Conservation (phyloP, 139 green algal genomes). For the Coelastrella sp. region DNA sequence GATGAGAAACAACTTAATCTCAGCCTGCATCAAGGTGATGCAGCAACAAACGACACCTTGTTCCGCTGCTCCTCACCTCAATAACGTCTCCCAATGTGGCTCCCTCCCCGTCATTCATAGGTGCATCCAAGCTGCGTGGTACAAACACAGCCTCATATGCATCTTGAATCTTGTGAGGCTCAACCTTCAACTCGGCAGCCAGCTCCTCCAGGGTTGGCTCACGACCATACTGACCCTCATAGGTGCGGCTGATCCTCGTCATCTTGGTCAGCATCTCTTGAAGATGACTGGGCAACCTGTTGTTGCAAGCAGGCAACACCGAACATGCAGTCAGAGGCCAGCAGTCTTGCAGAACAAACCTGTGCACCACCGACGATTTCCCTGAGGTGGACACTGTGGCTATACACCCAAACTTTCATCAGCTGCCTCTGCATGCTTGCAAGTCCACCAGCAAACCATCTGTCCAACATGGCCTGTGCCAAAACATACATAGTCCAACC, state of each 20-base stretch:
- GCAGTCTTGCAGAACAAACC: no score
- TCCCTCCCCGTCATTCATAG: conserved; percentile 43
- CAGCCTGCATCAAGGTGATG: no score
- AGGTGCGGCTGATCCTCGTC: conserved; percentile 43
- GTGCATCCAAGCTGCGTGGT: conserved; percentile 46
- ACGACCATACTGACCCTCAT: conserved; percentile 53
- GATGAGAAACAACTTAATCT: background rate
- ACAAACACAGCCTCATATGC: conserved; percentile 6
- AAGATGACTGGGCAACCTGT: conserved; percentile 85
- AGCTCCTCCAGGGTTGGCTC: conserved; percentile 69
- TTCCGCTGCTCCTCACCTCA: no score
- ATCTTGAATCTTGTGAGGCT: conserved; percentile 3
- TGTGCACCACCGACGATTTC: no score
- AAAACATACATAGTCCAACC: background rate
- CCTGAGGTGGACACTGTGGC: no score
- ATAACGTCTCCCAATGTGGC: conserved; percentile 49
- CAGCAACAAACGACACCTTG: no score
- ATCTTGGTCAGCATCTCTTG: conserved; percentile 74
- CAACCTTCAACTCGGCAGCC: conserved; percentile 65
- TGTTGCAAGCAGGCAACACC: background rate
- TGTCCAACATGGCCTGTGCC: no score
- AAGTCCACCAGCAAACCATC: no score
- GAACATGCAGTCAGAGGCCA: no score
- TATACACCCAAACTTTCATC: no score
- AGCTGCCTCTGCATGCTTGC: no score